phyloP scores from a whole-genome alignment of 2,329 filamentous ascomycete species.

The Claviceps paspali region DNA sequence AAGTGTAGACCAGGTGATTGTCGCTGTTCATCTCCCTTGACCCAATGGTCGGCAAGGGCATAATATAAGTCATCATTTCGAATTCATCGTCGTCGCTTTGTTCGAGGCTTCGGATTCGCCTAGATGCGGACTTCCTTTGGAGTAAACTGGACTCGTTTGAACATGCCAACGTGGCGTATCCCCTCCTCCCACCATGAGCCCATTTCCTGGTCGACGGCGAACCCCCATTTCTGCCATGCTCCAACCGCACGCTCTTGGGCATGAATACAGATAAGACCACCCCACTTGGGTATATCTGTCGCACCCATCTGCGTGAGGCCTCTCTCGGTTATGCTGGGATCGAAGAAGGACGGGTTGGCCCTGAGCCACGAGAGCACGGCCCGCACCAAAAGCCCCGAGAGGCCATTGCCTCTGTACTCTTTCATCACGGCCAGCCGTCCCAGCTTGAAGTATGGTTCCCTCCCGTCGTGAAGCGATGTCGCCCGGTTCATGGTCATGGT shows the following conservation, averaged over 20 bases:
- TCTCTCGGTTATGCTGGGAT: slow-evolving; percentile 29
- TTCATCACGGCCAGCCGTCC: slow-evolving; percentile 59
- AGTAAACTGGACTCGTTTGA: slow-evolving; percentile 27
- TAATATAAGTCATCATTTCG: neutral
- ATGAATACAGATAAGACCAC: slow-evolving; percentile 64
- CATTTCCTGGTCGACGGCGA: slow-evolving; percentile 55
- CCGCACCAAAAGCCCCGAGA: slow-evolving; percentile 52
- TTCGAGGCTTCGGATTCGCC: neutral
- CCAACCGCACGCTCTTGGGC: slow-evolving; percentile 52
- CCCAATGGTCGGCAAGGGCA: too few relatives aligned
- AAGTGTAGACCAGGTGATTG: too few relatives aligned
- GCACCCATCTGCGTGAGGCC: slow-evolving; percentile 29
- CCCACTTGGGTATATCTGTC: slow-evolving; percentile 45
- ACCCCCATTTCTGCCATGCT: slow-evolving; percentile 59
- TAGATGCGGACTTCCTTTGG: slow-evolving; percentile 14
- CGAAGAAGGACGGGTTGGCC: slow-evolving; percentile 41
- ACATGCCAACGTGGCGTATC: slow-evolving; percentile 80
- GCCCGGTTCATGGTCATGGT: slow-evolving; percentile 22
- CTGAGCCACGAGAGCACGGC: slow-evolving; percentile 53
- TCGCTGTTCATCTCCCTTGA: too few relatives aligned
- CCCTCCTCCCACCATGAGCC: slow-evolving; percentile 73
- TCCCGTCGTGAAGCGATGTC: slow-evolving; percentile 40
- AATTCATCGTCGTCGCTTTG: neutral
- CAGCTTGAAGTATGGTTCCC: slow-evolving; percentile 69
- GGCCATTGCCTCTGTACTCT: slow-evolving; percentile 47